Percentiles rank a stretch among this genome's conserved stretches.
These are phyloP conservation scores for Lepidium sativum DNA, from an alignment of 345 rosid genomes.

Conservation along the genomic window DNA sequence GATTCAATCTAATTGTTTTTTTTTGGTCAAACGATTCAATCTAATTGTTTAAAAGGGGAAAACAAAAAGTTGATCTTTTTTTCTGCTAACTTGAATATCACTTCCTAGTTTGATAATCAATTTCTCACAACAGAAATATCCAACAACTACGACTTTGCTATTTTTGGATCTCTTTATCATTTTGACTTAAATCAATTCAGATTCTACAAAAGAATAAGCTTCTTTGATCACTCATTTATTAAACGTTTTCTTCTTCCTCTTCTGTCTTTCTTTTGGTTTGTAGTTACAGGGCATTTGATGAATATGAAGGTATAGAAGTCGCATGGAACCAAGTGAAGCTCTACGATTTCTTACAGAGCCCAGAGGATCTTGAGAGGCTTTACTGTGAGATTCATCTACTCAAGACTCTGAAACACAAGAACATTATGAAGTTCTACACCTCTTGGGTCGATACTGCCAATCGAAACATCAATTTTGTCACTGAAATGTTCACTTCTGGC, in stretches of 20 bases:
- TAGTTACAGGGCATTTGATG: conserved; percentile 95
- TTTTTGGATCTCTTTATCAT: conserved; percentile 12
- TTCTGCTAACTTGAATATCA: conserved; percentile 3
- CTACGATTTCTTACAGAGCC: conserved; percentile 65
- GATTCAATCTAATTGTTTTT: neutral
- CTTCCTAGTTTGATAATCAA: neutral
- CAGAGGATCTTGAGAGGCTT: conserved; percentile 80
- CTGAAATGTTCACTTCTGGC: conserved; percentile 96
- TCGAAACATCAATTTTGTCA: conserved; percentile 79
- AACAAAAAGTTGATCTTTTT: neutral
- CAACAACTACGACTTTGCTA: neutral
- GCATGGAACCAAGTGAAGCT: conserved; percentile 96
- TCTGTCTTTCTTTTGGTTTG: neutral
- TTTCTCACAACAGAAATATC: neutral
- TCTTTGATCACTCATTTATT: neutral
- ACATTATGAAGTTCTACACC: conserved; percentile 74
- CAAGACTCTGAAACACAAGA: conserved; percentile 82
- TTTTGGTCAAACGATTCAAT: no score
- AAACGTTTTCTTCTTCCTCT: neutral
- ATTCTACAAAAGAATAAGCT: neutral
- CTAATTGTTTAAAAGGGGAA: neutral
- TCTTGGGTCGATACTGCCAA: conserved; percentile 79
- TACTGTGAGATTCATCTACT: conserved; percentile 93
- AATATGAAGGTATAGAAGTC: conserved; percentile 89
- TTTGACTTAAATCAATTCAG: conserved; percentile 1